Conservation (phyloP, 495 filamentous ascomycete genomes). For the Penicillium simplicissimum region DNA sequence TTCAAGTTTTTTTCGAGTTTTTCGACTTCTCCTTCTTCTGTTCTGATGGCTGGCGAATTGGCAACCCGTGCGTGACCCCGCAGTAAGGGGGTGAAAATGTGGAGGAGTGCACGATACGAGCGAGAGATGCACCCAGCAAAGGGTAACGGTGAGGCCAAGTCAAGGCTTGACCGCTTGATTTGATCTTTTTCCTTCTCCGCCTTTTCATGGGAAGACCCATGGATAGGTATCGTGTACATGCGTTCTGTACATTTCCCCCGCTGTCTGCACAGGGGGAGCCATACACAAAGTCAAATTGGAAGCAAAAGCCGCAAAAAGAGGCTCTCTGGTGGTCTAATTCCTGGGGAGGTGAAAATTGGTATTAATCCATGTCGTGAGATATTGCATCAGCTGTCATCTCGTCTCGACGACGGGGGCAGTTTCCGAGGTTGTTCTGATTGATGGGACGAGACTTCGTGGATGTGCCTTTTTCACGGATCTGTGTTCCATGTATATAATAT, state of each 20-base stretch:
- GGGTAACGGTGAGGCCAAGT: background rate
- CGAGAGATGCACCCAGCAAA: background rate
- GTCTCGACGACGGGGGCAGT: conserved; percentile 1
- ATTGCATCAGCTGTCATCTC: background rate
- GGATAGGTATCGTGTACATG: background rate
- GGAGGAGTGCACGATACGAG: conserved; percentile 1
- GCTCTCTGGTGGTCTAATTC: background rate
- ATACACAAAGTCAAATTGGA: conserved; percentile 5
- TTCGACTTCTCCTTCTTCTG: background rate
- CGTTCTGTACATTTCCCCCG: background rate
- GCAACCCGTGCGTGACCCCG: conserved; percentile 2
- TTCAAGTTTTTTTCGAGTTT: conserved; percentile 14
- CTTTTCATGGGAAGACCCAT: background rate
- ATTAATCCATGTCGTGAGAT: background rate
- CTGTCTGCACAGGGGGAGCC: background rate
- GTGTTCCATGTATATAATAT: conserved; percentile 17
- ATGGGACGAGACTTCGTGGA: background rate
- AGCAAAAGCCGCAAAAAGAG: background rate
- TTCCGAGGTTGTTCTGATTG: too few relatives aligned
- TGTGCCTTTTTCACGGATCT: conserved; percentile 9
- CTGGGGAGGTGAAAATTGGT: background rate
- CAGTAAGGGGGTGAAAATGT: conserved; percentile 8
- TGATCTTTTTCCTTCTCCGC: background rate
- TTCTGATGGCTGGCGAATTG: conserved; percentile 3
- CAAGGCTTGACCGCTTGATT: background rate